phyloP scores from a whole-genome alignment of 495 filamentous ascomycete species.

The Talaromyces liani region DNA sequence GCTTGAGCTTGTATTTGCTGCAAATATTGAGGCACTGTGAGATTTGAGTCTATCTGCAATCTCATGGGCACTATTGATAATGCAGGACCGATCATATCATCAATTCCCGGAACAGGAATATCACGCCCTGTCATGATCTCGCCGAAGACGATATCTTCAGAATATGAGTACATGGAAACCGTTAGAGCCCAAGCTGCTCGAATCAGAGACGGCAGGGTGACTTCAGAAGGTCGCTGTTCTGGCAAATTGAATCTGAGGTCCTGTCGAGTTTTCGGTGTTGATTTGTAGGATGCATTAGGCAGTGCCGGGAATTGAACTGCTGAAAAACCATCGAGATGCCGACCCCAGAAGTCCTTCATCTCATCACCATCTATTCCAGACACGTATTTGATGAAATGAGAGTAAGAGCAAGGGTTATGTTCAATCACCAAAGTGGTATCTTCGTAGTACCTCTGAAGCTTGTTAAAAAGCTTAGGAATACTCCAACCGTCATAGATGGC shows the following conservation, averaged over 20 bases:
- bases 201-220: slow-evolving; percentile 42
- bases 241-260: slow-evolving; percentile 29
- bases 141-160: slow-evolving; percentile 40
- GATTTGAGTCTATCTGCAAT: slow-evolving; percentile 17
- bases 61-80: slow-evolving; percentile 53
- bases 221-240: slow-evolving; percentile 17
- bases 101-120: slow-evolving; percentile 25
- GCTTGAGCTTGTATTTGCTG: slow-evolving; percentile 37
- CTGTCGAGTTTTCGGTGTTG: slow-evolving; percentile 35
- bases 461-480: slow-evolving; percentile 24
- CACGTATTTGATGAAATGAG: slow-evolving; percentile 23
- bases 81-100: slow-evolving; percentile 31
- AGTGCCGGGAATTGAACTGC: slow-evolving; percentile 39
- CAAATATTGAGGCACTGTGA: slow-evolving; percentile 14
- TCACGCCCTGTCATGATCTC: slow-evolving; percentile 38
- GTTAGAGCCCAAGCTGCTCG: slow-evolving; percentile 48
- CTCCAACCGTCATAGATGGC: slow-evolving; percentile 56
- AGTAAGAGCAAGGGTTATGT: slow-evolving; percentile 7
- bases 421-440: not conserved
- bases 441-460: slow-evolving; percentile 27
- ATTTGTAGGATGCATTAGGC: slow-evolving; percentile 38
- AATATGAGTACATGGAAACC: slow-evolving; percentile 33
- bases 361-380: slow-evolving; percentile 10
- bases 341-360: slow-evolving; percentile 23
- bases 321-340: slow-evolving; percentile 30